Base-by-base conservation (phyloP, 2,329 filamentous ascomycete species). In the Fusarium chlamydosporum region DNA sequence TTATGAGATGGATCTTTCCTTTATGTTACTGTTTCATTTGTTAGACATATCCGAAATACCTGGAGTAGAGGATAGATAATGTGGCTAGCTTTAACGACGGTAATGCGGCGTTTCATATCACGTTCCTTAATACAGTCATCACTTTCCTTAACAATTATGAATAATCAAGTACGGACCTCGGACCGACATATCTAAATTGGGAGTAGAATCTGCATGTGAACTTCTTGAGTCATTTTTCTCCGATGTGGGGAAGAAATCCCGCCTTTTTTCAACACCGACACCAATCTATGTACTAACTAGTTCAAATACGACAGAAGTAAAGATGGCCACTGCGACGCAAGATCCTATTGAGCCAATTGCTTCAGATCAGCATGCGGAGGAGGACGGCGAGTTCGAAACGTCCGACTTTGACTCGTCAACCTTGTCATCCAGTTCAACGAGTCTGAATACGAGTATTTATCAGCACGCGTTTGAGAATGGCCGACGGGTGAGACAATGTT, bases 381-480 rank as follows among this genome's bases (percentile, higher is more conserved):
- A 71, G 4, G 71, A 70, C 3, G 64, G 72, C 16, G 71, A 73
- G 37, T 71, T 73, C 27, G 48, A 56, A 5, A 71, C 71, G 4
- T 70, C 67, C 0, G 71, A 73, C 5, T 72, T 68, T 7, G 71
- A 73, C n/a, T 61, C 46, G 0, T 35, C 47, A 15, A 62, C 65
- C 5, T 23, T 69, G 11, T 56, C 58, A 1, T 72, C 69, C 1
- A 61, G 62, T n/a, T 66, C 71, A 11, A 62, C 67, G 1, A 73
- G 71, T 34, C 35, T 73, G 31, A 71, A 62, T 31, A 63, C 71
- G 6, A 73, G 71, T 50, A 56, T 73, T 26, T 69, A 72, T 31
- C 67, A 73, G 26, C 71, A 73, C 33, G 65, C 67, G 12, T 73
- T 60, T 53, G 71, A 73, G 29, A 73, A 73, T 41, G 71, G 71